Conservation (phyloP, 2,329 filamentous ascomycete species). For the Talaromyces sp. region DNA sequence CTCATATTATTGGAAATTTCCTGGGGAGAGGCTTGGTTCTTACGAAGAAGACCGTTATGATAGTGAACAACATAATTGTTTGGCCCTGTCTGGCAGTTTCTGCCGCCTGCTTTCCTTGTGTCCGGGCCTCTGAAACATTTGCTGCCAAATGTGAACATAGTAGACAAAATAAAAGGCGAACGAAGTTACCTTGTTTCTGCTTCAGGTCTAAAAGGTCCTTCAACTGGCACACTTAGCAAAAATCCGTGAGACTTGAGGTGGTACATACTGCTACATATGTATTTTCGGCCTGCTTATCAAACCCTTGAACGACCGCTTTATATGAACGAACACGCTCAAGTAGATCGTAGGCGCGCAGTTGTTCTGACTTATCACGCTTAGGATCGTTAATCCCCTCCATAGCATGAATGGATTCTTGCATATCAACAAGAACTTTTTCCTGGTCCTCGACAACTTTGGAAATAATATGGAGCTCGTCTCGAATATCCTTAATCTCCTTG, state of each 20-base stretch:
- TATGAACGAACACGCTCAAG: not conserved
- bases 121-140: conserved; percentile 7
- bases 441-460: conserved; percentile 3
- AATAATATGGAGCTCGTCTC: conserved; percentile 7
- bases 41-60: conserved; percentile 7
- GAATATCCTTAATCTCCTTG: conserved; percentile 7
- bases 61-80: conserved; percentile 6
- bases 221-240: not conserved
- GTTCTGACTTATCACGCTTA: too few species aligned
- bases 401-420: not conserved
- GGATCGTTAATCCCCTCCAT: too few species aligned
- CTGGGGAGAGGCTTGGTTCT: not conserved
- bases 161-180: not conserved
- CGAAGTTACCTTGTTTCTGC: not conserved
- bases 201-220: not conserved
- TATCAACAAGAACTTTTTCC: conserved; percentile 5
- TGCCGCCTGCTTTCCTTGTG: conserved; percentile 5
- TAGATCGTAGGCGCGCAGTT: not conserved
- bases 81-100: conserved; percentile 5
- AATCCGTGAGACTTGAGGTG: not conserved
- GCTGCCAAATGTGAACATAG: not conserved
- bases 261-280: not conserved
- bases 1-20: not conserved
- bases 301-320: not conserved
- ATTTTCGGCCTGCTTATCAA: not conserved